Percentiles rank a stretch among this genome's conserved stretches.
phyloP scores from a whole-genome alignment of 202 grass and related monocot species.

The Zoysia matrella region DNA sequence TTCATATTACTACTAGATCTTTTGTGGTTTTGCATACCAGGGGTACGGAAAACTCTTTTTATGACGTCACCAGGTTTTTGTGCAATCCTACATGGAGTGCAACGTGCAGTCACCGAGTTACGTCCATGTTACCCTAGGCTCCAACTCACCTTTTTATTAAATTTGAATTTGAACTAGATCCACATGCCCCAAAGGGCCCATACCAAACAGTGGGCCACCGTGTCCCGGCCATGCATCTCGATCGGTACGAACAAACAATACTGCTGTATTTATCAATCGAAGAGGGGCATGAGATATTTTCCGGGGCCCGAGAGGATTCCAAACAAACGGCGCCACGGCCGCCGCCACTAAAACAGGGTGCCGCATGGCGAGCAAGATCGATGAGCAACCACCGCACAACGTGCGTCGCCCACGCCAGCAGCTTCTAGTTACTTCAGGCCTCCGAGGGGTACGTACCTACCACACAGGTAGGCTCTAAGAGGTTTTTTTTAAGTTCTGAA shows the following conservation, averaged over 20 bases:
- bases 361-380: not conserved
- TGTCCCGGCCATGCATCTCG: not conserved
- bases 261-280: not conserved
- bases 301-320: not conserved
- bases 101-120: too few species aligned
- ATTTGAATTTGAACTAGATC: not conserved
- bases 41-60: too few species aligned
- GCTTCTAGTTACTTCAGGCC: too few species aligned
- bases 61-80: too few species aligned
- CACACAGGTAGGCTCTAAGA: not conserved
- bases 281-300: not conserved
- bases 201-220: not conserved
- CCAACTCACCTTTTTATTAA: not conserved
- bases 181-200: not conserved
- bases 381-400: not conserved
- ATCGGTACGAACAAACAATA: not conserved
- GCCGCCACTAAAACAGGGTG: not conserved
- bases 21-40: not conserved
- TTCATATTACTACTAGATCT: too few species aligned
- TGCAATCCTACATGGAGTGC: too few species aligned
- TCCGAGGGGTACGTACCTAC: too few species aligned
- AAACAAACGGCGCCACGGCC: too few species aligned
- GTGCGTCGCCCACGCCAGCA: not conserved
- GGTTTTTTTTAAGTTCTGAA: too few species aligned
- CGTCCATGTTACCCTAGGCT: too few species aligned